phyloP scores from a whole-genome alignment of 306 rosid genomes.

The Geum urbanum region DNA sequence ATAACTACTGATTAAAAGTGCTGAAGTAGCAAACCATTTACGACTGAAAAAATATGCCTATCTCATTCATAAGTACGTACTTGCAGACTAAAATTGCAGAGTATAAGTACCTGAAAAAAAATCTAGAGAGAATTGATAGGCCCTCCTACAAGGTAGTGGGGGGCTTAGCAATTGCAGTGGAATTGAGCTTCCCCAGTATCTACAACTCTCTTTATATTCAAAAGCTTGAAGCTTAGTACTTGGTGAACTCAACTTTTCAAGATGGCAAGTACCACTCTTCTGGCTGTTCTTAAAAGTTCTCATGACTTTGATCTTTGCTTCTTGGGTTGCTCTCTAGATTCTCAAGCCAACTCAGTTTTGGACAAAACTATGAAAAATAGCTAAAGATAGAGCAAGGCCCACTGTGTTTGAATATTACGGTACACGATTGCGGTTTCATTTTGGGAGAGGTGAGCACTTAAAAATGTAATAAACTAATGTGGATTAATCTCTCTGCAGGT shows the following conservation, averaged over 20 bases:
- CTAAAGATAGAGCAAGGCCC: constrained; percentile 52
- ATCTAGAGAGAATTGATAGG: constrained; percentile 25
- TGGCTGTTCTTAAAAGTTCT: constrained; percentile 36
- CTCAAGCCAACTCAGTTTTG: constrained; percentile 77
- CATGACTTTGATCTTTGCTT: constrained; percentile 46
- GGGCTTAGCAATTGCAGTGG: constrained; percentile 33
- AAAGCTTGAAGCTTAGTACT: constrained; percentile 7
- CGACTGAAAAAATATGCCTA: constrained; percentile 2
- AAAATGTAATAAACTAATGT: background rate
- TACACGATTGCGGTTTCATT: constrained; percentile 19
- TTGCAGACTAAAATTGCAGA: constrained; percentile 4
- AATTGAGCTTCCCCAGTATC: constrained; percentile 11
- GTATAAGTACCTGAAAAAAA: constrained; percentile 8
- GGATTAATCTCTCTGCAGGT: constrained; percentile 38
- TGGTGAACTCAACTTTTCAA: constrained; percentile 24
- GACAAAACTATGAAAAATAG: constrained; percentile 66
- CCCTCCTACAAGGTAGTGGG: constrained; percentile 32
- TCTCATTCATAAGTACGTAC: constrained; percentile 10
- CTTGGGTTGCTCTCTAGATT: constrained; percentile 72
- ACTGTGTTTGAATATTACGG: constrained; percentile 83
- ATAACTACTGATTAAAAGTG: constrained; percentile 2
- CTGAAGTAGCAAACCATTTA: background rate
- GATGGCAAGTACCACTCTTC: constrained; percentile 49
- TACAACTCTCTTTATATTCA: constrained; percentile 24
- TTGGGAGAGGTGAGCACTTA: background rate